Evolutionary conservation across 208 protist genomes (phyloP), one percentile per base, ranked within the genome.

Genomic region (Crithidia sp.): DNA sequence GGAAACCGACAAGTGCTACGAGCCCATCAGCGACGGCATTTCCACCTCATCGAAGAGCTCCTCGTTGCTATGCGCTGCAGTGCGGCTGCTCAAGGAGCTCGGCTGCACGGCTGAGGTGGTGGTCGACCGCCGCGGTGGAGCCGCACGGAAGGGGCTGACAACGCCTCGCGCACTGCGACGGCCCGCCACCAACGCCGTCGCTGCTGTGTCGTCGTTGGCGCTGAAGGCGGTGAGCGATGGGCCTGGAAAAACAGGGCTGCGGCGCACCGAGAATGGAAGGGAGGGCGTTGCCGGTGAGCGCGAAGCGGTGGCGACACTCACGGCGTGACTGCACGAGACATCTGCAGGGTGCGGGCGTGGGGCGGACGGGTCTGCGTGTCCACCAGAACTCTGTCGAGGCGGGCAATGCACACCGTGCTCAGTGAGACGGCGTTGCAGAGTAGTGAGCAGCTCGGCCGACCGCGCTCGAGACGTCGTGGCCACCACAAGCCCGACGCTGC

Each of bases 11-110:
- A 28, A 28, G 28, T 28, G 28, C 45, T 16, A 76, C 56, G 71
- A 76, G 9, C 71, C 71, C 52, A 76, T 69, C 16, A 76, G 39
- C 7, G 71, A 76, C 8, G 71, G 71, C 17, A 76, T 12, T 45
- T 76, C 71, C n/a, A 44, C 39, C 44, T 76, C 71, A 28, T 76
- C 71, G 10, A 76, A 65, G n/a, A 39, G 55, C n/a, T 76, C 71
- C 54, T 52, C 50, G 37, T 17, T 41, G 47, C 36, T 14, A 8
- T 36, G 12, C 16, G 55, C 41, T 14, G 10, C n/a, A 50, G 6
- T 14, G 14, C 39, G 60, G 36, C 63, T 28, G 8, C 52, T 13
- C 43, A 57, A 3, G 6, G 2, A 50, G 71, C 36, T 8, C 37
- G 39, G 56, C 14, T 59, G 71, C 36, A 53, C 53, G 17, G 52